Percentiles rank a stretch among this genome's conserved stretches.
Evolutionary conservation across 2,329 filamentous ascomycete genomes (phyloP).

Genomic region (Aspergillus melleus): DNA sequence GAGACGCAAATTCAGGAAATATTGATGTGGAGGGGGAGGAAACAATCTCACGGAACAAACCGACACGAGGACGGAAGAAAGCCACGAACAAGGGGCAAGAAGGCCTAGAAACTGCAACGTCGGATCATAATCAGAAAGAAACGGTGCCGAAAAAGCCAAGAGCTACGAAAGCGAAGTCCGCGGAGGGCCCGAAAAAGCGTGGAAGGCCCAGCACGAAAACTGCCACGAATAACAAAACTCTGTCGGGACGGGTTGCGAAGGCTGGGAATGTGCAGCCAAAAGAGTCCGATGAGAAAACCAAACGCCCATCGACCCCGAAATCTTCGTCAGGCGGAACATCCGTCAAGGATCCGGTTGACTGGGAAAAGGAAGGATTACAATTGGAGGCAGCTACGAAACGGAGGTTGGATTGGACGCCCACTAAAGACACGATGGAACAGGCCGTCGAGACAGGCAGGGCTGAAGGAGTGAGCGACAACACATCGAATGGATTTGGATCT

Average conservation of each 20-base stretch:
- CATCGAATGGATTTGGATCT: slow-evolving; percentile 28
- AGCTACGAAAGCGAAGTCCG: slow-evolving; percentile 24
- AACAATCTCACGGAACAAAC: slow-evolving; percentile 9
- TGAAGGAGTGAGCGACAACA: not conserved
- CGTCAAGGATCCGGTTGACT: slow-evolving; percentile 17
- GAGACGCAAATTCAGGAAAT: slow-evolving; percentile 11
- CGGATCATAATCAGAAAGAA: slow-evolving; percentile 12
- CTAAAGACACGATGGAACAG: slow-evolving; percentile 43
- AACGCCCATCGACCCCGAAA: slow-evolving; percentile 2
- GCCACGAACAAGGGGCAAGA: slow-evolving; percentile 7
- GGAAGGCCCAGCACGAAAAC: slow-evolving; percentile 17
- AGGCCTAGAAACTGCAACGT: not conserved
- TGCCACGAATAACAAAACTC: slow-evolving; percentile 28
- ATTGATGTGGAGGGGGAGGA: slow-evolving; percentile 6
- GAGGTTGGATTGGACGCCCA: slow-evolving; percentile 68
- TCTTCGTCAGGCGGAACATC: not conserved
- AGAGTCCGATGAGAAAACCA: slow-evolving; percentile 13
- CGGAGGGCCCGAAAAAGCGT: slow-evolving; percentile 24
- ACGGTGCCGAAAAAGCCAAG: slow-evolving; percentile 21
- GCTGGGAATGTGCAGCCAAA: slow-evolving; percentile 16
- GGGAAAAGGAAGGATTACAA: slow-evolving; percentile 26
- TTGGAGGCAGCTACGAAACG: slow-evolving; percentile 54
- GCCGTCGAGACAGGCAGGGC: slow-evolving; percentile 19
- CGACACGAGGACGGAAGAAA: slow-evolving; percentile 18
- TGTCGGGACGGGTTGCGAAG: slow-evolving; percentile 41